Percentiles rank a stretch among this genome's conserved stretches.
These are phyloP conservation scores for Penicillium samsonianum DNA, from an alignment of 495 filamentous ascomycete species.

Conservation along the genomic window DNA sequence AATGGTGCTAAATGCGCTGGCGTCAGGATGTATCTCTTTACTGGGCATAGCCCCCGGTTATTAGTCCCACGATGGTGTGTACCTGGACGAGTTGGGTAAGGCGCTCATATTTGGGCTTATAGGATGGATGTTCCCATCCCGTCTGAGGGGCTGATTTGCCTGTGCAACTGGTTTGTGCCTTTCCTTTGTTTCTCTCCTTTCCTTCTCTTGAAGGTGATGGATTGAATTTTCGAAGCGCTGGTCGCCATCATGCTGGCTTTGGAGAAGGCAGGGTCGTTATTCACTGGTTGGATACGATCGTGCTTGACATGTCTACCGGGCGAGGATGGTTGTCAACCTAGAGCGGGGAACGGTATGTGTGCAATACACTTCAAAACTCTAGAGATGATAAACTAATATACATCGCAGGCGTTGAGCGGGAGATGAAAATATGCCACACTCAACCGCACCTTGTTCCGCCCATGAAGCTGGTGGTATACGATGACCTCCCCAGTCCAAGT, in stretches of 20 bases:
- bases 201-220: slow-evolving; percentile 34
- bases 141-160: slow-evolving; percentile 18
- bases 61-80: slow-evolving; percentile 18
- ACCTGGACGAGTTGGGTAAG: slow-evolving; percentile 24
- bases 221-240: slow-evolving; percentile 39
- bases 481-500: slow-evolving; percentile 41
- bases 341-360: slow-evolving; percentile 32
- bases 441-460: slow-evolving; percentile 53
- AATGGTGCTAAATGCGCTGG: slow-evolving; percentile 7
- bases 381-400: slow-evolving; percentile 4
- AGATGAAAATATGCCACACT: slow-evolving; percentile 50
- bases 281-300: slow-evolving; percentile 47
- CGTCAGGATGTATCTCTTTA: slow-evolving; percentile 20
- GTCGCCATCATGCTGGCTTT: slow-evolving; percentile 47
- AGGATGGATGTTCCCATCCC: slow-evolving; percentile 14
- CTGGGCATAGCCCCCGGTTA: slow-evolving; percentile 19
- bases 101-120: slow-evolving; percentile 4
- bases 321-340: slow-evolving; percentile 29
- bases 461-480: slow-evolving; percentile 45
- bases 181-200: slow-evolving; percentile 14
- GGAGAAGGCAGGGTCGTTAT: slow-evolving; percentile 44
- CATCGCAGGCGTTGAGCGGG: slow-evolving; percentile 39
- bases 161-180: slow-evolving; percentile 14
- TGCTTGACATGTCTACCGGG: slow-evolving; percentile 41
- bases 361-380: not conserved